A percentile compares a stretch with the other conserved stretches of the same genome.
phyloP scores from a whole-genome alignment of 495 filamentous ascomycete species.

The Penicillium ucsense region DNA sequence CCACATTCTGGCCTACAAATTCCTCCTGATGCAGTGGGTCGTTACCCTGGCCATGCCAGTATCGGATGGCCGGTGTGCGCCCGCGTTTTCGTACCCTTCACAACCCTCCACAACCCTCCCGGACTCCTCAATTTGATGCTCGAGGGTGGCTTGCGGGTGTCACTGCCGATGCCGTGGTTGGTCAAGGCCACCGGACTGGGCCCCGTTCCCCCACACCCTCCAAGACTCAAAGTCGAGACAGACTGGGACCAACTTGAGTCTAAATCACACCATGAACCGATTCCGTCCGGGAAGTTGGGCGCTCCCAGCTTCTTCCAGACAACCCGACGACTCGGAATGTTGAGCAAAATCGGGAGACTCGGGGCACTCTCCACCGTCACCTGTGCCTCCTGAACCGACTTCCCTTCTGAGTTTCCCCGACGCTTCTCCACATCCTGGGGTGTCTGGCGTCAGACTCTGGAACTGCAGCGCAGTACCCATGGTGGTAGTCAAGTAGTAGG shows the following conservation, averaged over 20 bases:
- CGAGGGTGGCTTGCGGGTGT: neutral
- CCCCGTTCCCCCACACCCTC: slow-evolving; percentile 1
- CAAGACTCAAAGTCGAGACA: neutral
- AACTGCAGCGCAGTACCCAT: too few relatives aligned
- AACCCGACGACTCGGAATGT: neutral
- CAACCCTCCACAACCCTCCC: neutral
- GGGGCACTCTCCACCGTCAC: slow-evolving; percentile 2
- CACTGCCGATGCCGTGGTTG: slow-evolving; percentile 2
- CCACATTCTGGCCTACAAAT: slow-evolving; percentile 10
- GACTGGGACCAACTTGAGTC: neutral
- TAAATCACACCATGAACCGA: too few relatives aligned
- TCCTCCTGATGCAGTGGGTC: slow-evolving; percentile 2
- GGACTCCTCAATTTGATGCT: neutral
- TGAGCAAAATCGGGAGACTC: slow-evolving; percentile 5
- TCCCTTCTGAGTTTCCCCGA: slow-evolving; percentile 1
- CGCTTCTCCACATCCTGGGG: slow-evolving; percentile 3
- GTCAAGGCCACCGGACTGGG: neutral
- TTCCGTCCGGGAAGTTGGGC: too few relatives aligned
- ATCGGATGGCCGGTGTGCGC: slow-evolving; percentile 9
- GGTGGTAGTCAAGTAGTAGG: too few relatives aligned
- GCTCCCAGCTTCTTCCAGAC: too few relatives aligned
- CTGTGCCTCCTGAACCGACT: slow-evolving; percentile 3
- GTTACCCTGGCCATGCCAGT: slow-evolving; percentile 1
- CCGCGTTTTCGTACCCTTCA: neutral
- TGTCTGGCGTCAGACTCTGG: slow-evolving; percentile 2